Base-by-base conservation (phyloP, 306 rosid species). In the Vachellia pachyceras region DNA sequence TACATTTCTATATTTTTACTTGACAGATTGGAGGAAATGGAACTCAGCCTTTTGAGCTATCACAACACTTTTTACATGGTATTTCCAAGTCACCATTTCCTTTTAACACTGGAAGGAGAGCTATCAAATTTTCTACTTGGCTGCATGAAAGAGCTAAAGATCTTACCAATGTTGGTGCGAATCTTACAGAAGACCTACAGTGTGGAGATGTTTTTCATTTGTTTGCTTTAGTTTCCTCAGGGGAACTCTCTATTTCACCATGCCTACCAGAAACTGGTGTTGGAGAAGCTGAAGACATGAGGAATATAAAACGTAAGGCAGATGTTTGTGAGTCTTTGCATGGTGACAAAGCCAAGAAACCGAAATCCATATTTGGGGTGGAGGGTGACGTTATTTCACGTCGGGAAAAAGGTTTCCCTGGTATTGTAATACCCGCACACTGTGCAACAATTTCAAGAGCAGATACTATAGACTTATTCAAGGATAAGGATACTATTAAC, bases 361-460 rank as follows among this genome's bases (percentile, higher is more conserved):
- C 49, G 68, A 95, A 93, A 85, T 88, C 90, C 63, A 81, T 75
- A 42, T 86, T 72, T 23, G 89, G 87, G 42, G 82, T 72, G 25
- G 99, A 95, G 84, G 98, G 97, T 85, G 99, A 95, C 88, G 83
- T 89, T 57, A 89, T 91, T 84, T 92, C 97, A 87, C 98, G 99
- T 36, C 89, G 94, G 55, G 99, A 95, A 82, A 93, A 95, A 87
- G 99, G 99, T 83, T 95, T 93, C 87, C 98, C 97, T 1, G 97
- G 98, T 72, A 87, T 93, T 65, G 44, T 74, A 78, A 83, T 91
- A 76, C 88, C 93, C 71, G 88, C 85, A 33, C 47, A 37, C 60
- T 88, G 76, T 57, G 73, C 86, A 36, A 72, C 83, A 84, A 79
- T 93, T 74, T 78, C 94, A 75, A 85, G 79, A 65, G 89, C 91